Evolutionary conservation across 2,329 filamentous ascomycete species (phyloP).

Genomic region (Pseudodiploospora longispora): DNA sequence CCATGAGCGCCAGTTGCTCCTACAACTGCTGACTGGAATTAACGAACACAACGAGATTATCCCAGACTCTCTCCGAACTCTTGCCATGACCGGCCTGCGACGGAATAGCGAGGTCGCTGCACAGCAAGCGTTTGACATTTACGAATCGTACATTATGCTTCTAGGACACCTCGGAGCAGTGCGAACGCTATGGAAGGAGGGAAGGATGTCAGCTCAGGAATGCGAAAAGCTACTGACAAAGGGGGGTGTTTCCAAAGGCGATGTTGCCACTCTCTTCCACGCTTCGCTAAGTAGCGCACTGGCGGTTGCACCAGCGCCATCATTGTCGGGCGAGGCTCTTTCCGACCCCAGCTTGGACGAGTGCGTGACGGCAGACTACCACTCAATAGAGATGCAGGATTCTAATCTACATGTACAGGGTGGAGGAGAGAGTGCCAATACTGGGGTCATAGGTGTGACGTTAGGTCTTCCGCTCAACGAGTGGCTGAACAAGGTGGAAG

Average conservation of each 20-base stretch:
- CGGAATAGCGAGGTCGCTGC: background rate
- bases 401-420: background rate
- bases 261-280: slow-evolving; percentile 5
- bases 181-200: slow-evolving; percentile 24
- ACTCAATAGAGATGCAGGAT: slow-evolving; percentile 12
- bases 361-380: slow-evolving; percentile 13
- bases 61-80: slow-evolving; percentile 17
- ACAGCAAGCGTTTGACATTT: slow-evolving; percentile 11
- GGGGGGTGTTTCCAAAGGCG: background rate
- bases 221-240: background rate
- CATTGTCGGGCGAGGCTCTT: background rate
- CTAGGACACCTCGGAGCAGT: slow-evolving; percentile 23
- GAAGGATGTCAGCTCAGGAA: slow-evolving; percentile 11
- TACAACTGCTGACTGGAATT: slow-evolving; percentile 22
- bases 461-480: too few relatives aligned
- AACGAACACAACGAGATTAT: slow-evolving; percentile 13
- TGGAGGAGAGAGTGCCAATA: background rate
- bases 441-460: too few relatives aligned
- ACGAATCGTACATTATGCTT: slow-evolving; percentile 19
- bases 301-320: slow-evolving; percentile 1
- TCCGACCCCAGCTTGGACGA: slow-evolving; percentile 8
- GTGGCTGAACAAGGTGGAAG: too few relatives aligned
- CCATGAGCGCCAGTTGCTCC: slow-evolving; percentile 16
- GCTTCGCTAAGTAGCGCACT: slow-evolving; percentile 7
- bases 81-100: slow-evolving; percentile 11